A percentile compares a stretch with the other conserved stretches of the same genome.
These are phyloP conservation scores for Zizania latifolia DNA, from an alignment of 176 grass and related monocot genomes.

Conservation along the genomic window DNA sequence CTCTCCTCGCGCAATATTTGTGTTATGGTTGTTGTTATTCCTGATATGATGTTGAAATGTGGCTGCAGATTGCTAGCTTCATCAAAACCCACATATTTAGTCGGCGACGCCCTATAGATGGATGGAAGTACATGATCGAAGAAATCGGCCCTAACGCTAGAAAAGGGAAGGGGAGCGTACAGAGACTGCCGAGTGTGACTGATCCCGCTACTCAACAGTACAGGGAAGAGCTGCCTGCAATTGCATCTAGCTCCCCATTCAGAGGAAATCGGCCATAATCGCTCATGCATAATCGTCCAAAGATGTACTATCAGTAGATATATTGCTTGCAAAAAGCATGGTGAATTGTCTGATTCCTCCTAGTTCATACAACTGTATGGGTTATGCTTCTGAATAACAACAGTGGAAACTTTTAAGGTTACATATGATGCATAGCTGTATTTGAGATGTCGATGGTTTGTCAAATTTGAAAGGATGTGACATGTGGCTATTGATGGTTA, in stretches of 20 bases:
- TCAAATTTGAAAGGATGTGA: not conserved
- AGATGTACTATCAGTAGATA: not conserved
- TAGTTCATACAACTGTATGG: not conserved
- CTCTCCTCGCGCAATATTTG: not conserved
- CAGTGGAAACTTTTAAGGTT: not conserved
- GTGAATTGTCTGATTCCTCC: not conserved
- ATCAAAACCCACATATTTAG: slow-evolving; percentile 95
- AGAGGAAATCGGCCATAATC: slow-evolving; percentile 34
- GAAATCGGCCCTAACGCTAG: slow-evolving; percentile 87
- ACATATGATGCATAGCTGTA: not conserved
- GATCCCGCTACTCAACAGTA: slow-evolving; percentile 62
- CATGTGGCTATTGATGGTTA: not conserved
- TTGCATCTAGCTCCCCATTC: slow-evolving; percentile 42
- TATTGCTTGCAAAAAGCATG: not conserved
- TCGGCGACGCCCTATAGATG: slow-evolving; percentile 63
- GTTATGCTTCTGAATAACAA: not conserved
- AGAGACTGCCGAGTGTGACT: slow-evolving; percentile 55
- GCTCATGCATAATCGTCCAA: not conserved
- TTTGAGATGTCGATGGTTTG: not conserved
- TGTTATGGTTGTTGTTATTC: not conserved
- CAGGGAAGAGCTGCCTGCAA: slow-evolving; percentile 54
- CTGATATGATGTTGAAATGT: not conserved
- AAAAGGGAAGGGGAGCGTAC: slow-evolving; percentile 75
- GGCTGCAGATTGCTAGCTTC: slow-evolving; percentile 79
- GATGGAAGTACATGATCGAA: slow-evolving; percentile 95